Evolutionary conservation across 768 basidiomycete species (phyloP).

Genomic region (Tulasnella sp.): DNA sequence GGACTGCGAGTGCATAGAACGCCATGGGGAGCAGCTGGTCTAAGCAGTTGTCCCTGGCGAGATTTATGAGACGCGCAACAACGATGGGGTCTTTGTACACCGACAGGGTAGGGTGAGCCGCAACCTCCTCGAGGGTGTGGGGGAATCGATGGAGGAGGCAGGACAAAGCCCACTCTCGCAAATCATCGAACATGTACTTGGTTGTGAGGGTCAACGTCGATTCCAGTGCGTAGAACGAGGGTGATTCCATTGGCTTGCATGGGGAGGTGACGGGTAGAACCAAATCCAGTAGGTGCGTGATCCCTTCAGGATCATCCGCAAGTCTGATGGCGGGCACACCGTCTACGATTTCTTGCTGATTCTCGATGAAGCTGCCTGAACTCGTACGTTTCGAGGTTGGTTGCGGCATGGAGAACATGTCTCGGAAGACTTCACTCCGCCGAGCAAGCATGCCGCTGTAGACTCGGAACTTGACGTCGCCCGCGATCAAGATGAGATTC

Average conservation of each 20-base stretch:
- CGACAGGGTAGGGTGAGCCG: neutral
- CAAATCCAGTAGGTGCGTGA: neutral
- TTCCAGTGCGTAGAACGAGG: neutral
- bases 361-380: neutral
- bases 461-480: neutral
- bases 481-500: neutral
- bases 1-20: neutral
- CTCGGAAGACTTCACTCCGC: conserved; percentile 2
- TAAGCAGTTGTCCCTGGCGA: neutral
- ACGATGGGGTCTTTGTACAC: neutral
- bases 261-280: neutral
- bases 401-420: neutral
- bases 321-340: conserved; percentile 1
- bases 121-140: neutral
- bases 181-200: neutral
- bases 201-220: neutral
- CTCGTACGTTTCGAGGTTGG: too few relatives aligned
- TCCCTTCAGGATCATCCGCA: neutral
- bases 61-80: neutral
- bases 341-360: neutral
- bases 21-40: neutral
- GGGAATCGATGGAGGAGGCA: neutral
- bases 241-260: neutral
- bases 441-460: neutral
- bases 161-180: neutral